Percentiles rank a stretch among this genome's conserved stretches.
phyloP scores from a whole-genome alignment of 1,139 yeast species.

The Blastobotrys proliferans region DNA sequence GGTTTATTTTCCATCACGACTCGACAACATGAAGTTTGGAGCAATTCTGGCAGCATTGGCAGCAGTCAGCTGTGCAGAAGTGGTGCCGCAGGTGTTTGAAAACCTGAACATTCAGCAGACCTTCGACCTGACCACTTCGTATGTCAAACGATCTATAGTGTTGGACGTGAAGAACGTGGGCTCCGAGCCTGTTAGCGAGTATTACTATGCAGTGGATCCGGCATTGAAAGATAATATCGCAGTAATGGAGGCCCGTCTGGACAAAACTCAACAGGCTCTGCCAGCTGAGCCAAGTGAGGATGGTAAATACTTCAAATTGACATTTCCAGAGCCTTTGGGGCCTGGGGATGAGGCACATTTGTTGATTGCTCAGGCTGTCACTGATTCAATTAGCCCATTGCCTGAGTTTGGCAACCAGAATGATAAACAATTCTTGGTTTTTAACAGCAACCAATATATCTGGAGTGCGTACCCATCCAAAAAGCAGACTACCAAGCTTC shows the following conservation, averaged over 20 bases:
- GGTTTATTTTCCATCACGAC: too few relatives aligned
- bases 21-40: conserved; percentile 8
- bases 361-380: conserved; percentile 50
- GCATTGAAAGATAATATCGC: conserved; percentile 45
- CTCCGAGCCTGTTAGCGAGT: conserved; percentile 49
- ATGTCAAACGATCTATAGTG: conserved; percentile 57
- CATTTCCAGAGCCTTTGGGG: conserved; percentile 62
- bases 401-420: conserved; percentile 61
- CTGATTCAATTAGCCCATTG: conserved; percentile 50
- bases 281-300: conserved; percentile 19
- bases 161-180: conserved; percentile 60
- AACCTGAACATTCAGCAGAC: conserved; percentile 31
- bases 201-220: conserved; percentile 50
- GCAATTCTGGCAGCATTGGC: conserved; percentile 2
- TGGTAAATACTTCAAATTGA: conserved; percentile 42
- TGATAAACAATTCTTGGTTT: conserved; percentile 59
- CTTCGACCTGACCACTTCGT: conserved; percentile 64
- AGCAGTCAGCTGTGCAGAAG: conserved; percentile 2
- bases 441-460: conserved; percentile 54
- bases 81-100: conserved; percentile 23
- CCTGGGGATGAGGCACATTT: conserved; percentile 54
- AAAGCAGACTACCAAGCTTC: conserved; percentile 46
- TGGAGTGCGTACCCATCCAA: conserved; percentile 60
- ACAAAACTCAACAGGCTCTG: conserved; percentile 17
- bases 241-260: conserved; percentile 36